Evolutionary conservation across 2,329 filamentous ascomycete species (phyloP), one percentile per base, ranked within the genome.

Genomic region (Aureobasidium sp.): DNA sequence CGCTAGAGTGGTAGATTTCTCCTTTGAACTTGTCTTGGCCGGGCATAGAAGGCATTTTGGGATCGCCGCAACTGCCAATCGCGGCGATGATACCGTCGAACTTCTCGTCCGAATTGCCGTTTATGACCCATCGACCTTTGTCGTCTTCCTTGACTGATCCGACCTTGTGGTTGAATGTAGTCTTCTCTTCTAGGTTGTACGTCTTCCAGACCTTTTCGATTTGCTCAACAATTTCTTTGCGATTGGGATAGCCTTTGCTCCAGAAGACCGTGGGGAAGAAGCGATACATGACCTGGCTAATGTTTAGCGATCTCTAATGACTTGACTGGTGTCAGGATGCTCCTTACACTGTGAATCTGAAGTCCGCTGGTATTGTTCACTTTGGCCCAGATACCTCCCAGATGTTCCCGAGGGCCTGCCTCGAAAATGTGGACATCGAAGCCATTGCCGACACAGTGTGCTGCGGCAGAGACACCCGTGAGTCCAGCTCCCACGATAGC

Each of bases 381-480:
- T 73, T 83, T 52, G 70, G 85, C 90, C 89, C 90, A 93, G 37
- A 93, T 93, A 0, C 90, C 90, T 17, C 89, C 89, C 0, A 95
- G 73, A 27, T 84, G 79, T 17, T 88, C 81, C 65, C 85, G 79
- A 4, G 80, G 74, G 1, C 88, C 87, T 8, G 84, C 83, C 71
- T 95, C 90, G 66, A 95, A 95, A 42, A 95, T 83, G 22, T 83
- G 81, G 7, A 91, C 87, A 65, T 94, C 89, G 67, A 93, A 93
- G 48, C 90, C 90, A 83, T 94, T 89, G 1, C 90, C 90, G 39
- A 92, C 84, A 70, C 89, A 91, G 72, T 95, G 90, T 1, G 89
- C 85, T 0, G 91, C 91, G 8, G 89, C 85, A 1, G 89, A 90
- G 2, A 94, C 85, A 42, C 84, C 83, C 4, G 90, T 94, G 61